phyloP scores from a whole-genome alignment of 164 flowering plant species.

The Kalanchoe fedtschenkoi region DNA sequence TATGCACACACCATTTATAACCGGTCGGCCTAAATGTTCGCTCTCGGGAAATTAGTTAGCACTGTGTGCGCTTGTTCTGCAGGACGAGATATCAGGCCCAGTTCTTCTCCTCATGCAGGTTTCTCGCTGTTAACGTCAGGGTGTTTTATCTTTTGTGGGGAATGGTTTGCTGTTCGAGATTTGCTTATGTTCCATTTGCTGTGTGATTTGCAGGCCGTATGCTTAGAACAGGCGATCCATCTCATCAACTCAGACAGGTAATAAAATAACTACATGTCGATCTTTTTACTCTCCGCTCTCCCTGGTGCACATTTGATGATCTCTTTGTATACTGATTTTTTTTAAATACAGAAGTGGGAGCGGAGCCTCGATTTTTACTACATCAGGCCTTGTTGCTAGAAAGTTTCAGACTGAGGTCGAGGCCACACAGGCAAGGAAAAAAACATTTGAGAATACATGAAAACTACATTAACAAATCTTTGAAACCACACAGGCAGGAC shows the following conservation, averaged over 20 bases:
- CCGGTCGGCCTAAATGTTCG: neutral
- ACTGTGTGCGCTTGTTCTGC: slow-evolving; percentile 10
- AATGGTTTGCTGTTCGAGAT: neutral
- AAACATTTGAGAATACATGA: neutral
- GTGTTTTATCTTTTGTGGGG: neutral
- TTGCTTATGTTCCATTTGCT: neutral
- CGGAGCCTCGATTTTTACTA: slow-evolving; percentile 58
- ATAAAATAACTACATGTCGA: neutral
- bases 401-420: slow-evolving; percentile 60
- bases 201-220: slow-evolving; percentile 35
- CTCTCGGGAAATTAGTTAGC: neutral
- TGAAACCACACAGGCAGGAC: too few species aligned
- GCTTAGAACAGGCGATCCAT: slow-evolving; percentile 58
- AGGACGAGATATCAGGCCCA: slow-evolving; percentile 72
- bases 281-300: neutral
- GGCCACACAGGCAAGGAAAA: slow-evolving; percentile 36
- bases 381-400: slow-evolving; percentile 54
- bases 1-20: slow-evolving; percentile 3
- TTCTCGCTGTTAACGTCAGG: neutral
- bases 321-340: neutral
- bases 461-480: too few species aligned
- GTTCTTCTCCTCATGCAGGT: slow-evolving; percentile 70
- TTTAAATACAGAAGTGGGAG: slow-evolving; percentile 43
- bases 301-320: neutral
- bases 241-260: slow-evolving; percentile 58